phyloP scores from a whole-genome alignment of 2,329 filamentous ascomycete species.

The Xylariales sp. region DNA sequence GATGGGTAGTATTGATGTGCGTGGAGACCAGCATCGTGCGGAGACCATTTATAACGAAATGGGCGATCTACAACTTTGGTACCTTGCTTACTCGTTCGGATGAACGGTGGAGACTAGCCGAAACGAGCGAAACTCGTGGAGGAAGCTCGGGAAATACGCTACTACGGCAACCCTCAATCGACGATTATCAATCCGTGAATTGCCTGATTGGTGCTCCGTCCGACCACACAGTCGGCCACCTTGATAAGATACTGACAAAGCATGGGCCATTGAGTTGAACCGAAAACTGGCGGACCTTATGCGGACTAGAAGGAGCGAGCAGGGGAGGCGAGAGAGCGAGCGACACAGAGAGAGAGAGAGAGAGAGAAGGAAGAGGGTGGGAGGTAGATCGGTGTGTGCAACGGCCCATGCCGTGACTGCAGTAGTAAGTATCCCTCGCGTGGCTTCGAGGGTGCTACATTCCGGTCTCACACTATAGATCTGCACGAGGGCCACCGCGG shows the following conservation, averaged over 20 bases:
- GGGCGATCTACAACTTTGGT: conserved; percentile 35
- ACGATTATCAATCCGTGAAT: conserved; percentile 24
- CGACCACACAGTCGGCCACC: neutral
- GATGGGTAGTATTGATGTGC: conserved; percentile 9
- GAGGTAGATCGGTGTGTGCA: conserved; percentile 8
- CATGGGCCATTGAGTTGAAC: conserved; percentile 7
- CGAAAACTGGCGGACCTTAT: conserved; percentile 8
- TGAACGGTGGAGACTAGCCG: conserved; percentile 34
- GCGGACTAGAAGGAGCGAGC: neutral
- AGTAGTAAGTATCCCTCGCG: conserved; percentile 23
- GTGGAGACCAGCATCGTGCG: conserved; percentile 34
- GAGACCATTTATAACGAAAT: conserved; percentile 37
- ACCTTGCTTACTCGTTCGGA: conserved; percentile 40
- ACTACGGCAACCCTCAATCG: neutral
- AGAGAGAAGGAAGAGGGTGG: neutral
- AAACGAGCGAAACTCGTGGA: conserved; percentile 28
- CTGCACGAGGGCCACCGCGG: conserved; percentile 9
- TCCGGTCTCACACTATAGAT: conserved; percentile 26
- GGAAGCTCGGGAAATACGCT: conserved; percentile 20
- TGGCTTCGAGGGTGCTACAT: conserved; percentile 13
- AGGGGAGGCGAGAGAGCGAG: neutral
- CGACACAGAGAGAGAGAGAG: neutral
- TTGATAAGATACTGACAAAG: conserved; percentile 11
- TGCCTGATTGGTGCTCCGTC: conserved; percentile 8
- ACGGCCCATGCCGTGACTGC: conserved; percentile 20